Evolutionary conservation across 2,329 filamentous ascomycete species (phyloP), one percentile per base, ranked within the genome.

Genomic region (Allantophomopsis cytisporea): DNA sequence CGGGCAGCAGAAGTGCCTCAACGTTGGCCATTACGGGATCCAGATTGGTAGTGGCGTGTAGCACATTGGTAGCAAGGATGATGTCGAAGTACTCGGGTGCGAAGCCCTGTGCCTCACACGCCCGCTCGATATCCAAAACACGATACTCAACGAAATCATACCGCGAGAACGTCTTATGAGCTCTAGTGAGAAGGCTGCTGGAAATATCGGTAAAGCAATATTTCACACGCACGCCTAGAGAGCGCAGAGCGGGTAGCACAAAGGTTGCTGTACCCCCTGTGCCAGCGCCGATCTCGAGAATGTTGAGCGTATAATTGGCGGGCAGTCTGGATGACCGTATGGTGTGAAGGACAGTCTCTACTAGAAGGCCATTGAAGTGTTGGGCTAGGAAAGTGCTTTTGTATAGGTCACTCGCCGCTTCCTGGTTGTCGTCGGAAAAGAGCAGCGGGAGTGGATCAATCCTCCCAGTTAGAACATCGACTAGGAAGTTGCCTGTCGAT

Each of bases 1-100:
- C 64, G 0, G 67, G 61, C 17, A 58, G 61, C 1, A 68, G 48
- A 0, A 68, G 46, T 0, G 43, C 43, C 1, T 62, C 55, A 0
- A 58, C 46, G 38, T 66, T 58, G 3, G 23, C 15, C 30, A 56
- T 44, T 23, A 47, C 55, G 36, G 47, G 31, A 33, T 40, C 44
- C 42, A 58, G 35, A 41, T 38, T 31, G 1, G 17, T 12, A 1
- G 62, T 65, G 1, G 61, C 59, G 39, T n/a, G n/a, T n/a, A 69
- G 45, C 2, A 62, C 56, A 30, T 56, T 51, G 5, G 54, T 53
- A 1, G 60, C 61, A 18, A 65, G 44, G 14, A 66, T 41, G 5
- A 66, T 8, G 31, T 67, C 64, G 42, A 58, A 65, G 0, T 47
- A 44, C 1, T 39, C 38, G 1, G 46, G 45, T 0, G 44, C 18